Evolutionary conservation across 306 rosid species (phyloP).

Genomic region (Pyrus bretschneideri): DNA sequence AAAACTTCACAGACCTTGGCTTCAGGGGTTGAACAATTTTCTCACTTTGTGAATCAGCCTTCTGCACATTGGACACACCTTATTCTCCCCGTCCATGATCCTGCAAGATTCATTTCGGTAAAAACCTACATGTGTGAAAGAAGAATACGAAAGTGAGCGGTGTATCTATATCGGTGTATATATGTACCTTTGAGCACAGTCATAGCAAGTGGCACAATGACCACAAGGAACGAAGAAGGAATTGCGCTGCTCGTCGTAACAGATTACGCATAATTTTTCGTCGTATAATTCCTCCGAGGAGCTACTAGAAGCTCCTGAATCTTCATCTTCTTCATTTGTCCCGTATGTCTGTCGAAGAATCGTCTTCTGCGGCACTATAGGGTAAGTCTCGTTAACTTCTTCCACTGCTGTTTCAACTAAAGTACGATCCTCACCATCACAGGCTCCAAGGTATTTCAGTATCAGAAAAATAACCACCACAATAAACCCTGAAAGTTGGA

Average conservation of each 20-base stretch:
- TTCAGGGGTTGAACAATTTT: slow-evolving; percentile 39
- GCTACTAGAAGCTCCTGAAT: slow-evolving; percentile 39
- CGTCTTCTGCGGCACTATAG: slow-evolving; percentile 35
- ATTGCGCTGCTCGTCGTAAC: slow-evolving; percentile 65
- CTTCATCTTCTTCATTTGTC: slow-evolving; percentile 45
- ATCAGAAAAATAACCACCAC: slow-evolving; percentile 23
- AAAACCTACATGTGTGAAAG: not conserved
- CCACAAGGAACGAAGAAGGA: slow-evolving; percentile 79
- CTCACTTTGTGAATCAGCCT: slow-evolving; percentile 57
- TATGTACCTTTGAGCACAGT: slow-evolving; percentile 63
- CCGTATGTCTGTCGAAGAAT: slow-evolving; percentile 23
- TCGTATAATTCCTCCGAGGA: slow-evolving; percentile 66
- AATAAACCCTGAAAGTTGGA: slow-evolving; percentile 32
- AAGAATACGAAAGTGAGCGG: not conserved
- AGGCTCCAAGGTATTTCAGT: slow-evolving; percentile 47
- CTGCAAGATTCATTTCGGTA: slow-evolving; percentile 25
- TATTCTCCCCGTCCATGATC: slow-evolving; percentile 54
- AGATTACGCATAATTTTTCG: slow-evolving; percentile 54
- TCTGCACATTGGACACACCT: slow-evolving; percentile 65
- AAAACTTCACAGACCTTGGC: slow-evolving; percentile 2
- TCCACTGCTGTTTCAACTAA: not conserved
- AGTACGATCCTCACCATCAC: slow-evolving; percentile 11
- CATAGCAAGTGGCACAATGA: slow-evolving; percentile 69
- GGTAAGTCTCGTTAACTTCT: slow-evolving; percentile 42
- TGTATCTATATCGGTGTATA: not conserved